Base-by-base conservation (phyloP, 805 yeast genomes). In the Candida khao-thaluensis region DNA sequence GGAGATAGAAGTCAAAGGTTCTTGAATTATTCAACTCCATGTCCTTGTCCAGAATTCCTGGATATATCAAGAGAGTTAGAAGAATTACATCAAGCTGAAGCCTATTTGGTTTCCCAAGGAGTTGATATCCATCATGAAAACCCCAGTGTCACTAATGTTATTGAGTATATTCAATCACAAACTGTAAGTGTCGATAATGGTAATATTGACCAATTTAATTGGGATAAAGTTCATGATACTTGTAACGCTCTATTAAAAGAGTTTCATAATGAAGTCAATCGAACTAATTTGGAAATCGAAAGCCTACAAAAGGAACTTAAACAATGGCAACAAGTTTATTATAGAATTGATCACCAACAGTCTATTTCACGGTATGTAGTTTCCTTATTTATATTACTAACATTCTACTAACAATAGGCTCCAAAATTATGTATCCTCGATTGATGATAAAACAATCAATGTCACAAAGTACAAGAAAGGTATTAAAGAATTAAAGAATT, bases 231-330 rank as follows among this genome's bases (percentile, higher is more conserved):
- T 7, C 44, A 55, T 0, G 26, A 25, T 8, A 49, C 52, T 1
- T 57, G 53, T 40, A 54, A 51, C 23, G 21, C 27, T 11, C 47
- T 57, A 16, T 51, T 53, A 21, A 42, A 38, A 24, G 44, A 46
- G 1, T 59, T 53, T 36, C 40, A 47, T 1, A 38, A 43, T 7
- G 58, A 49, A 33, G 43, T 52, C 42, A 42, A 49, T 20, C 44
- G 37, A 2, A 45, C 52, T 10, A 44, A 51, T 7, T 6, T 14
- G 14, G 36, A 39, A 9, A 30, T 42, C 9, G 35, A 40, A n/a
- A n/a, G 20, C 9, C 14, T 30, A 3, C 22, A 34, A 26, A 17
- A 34, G 7, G 40, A 42, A 34, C 28, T 38, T 11, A 16, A 20
- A 35, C 18, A 26, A 16, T 43, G 47, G 44, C 39, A 40, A 14